Evolutionary conservation across 129 eudicot genomes (phyloP).

Genomic region (Daucus carota): DNA sequence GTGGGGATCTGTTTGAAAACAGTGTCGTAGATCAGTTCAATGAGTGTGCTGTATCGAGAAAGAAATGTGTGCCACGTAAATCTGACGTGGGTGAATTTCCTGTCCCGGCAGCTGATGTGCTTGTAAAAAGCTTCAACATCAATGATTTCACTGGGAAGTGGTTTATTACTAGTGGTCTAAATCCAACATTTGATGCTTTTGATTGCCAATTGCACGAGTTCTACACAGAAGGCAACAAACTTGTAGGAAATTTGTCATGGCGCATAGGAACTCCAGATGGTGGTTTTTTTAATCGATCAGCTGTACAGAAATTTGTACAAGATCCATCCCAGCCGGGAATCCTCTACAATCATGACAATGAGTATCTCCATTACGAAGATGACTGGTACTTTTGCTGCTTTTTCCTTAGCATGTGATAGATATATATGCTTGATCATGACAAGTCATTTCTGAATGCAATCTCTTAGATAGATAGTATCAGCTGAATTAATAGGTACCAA

Average conservation of each 20-base stretch:
- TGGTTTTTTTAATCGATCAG: conserved; percentile 78
- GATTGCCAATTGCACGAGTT: conserved; percentile 89
- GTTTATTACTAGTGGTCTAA: conserved; percentile 81
- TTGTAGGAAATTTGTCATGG: conserved; percentile 78
- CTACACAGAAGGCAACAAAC: conserved; percentile 55
- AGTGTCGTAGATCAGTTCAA: conserved; percentile 89
- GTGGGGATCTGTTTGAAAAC: conserved; percentile 92
- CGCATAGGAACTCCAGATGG: conserved; percentile 72
- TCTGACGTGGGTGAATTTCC: conserved; percentile 96
- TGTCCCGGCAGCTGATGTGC: conserved; percentile 53
- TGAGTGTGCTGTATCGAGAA: conserved; percentile 90
- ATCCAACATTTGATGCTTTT: conserved; percentile 80
- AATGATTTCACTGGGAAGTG: conserved; percentile 84
- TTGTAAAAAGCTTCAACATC: conserved; percentile 66
- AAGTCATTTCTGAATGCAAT: neutral
- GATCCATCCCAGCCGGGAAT: conserved; percentile 76
- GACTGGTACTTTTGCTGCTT: conserved; percentile 36
- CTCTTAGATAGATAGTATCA: neutral
- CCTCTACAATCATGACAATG: conserved; percentile 88
- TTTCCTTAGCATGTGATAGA: conserved; percentile 3
- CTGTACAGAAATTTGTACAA: conserved; percentile 82
- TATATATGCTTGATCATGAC: neutral
- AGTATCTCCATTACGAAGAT: conserved; percentile 94
- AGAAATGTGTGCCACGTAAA: conserved; percentile 90
- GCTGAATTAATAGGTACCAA: neutral